phyloP scores from a whole-genome alignment of 148 eudicot species.

The Mesembryanthemum crystallinum region DNA sequence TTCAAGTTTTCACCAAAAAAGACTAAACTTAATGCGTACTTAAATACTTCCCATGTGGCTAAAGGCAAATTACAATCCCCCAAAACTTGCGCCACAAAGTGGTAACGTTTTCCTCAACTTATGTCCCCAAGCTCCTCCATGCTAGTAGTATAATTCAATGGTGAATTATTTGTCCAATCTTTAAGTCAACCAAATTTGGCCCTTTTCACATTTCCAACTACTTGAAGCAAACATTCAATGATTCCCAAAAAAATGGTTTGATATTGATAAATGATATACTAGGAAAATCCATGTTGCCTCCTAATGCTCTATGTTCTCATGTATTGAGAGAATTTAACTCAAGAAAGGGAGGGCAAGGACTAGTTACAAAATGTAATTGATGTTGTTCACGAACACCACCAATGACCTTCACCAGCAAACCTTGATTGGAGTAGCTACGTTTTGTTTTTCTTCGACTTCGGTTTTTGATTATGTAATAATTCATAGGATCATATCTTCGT shows the following conservation, averaged over 20 bases:
- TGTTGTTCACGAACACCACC: too few species aligned
- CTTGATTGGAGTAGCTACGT: too few species aligned
- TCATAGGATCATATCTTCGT: too few species aligned
- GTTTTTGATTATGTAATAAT: too few species aligned
- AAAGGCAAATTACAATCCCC: not conserved
- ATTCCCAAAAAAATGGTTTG: not conserved
- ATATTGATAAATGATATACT: too few species aligned
- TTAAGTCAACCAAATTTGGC: not conserved
- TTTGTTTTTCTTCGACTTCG: too few species aligned
- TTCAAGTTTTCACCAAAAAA: conserved; percentile 4
- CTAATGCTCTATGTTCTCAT: too few species aligned
- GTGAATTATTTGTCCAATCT: not conserved
- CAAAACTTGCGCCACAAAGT: not conserved
- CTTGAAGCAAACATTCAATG: not conserved
- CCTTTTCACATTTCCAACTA: not conserved
- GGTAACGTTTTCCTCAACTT: not conserved
- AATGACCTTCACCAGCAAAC: too few species aligned
- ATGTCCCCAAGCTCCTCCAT: conserved; percentile 2
- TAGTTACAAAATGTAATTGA: too few species aligned
- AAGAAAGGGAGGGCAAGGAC: too few species aligned
- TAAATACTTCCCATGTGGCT: conserved; percentile 10
- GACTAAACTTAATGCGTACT: conserved; percentile 17
- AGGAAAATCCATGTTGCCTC: too few species aligned
- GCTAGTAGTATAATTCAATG: not conserved
- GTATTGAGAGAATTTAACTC: too few species aligned